Percentiles rank a stretch among this genome's conserved stretches.
phyloP scores from a whole-genome alignment of 2,329 filamentous ascomycete species.

The Penicillium sp. region DNA sequence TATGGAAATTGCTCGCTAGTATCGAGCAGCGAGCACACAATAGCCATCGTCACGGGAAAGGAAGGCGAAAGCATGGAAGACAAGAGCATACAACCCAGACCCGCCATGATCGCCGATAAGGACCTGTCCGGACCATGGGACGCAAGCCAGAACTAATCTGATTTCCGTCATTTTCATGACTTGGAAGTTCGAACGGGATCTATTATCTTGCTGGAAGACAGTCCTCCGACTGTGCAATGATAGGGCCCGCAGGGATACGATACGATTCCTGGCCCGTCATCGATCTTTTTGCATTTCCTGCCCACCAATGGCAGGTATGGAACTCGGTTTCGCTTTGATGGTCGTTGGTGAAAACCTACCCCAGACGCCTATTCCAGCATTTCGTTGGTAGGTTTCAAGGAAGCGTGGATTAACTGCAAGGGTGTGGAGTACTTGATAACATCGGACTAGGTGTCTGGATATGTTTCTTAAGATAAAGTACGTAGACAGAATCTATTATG shows the following conservation, averaged over 20 bases:
- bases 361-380: not conserved
- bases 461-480: no score
- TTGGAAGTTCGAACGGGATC: not conserved
- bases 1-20: not conserved
- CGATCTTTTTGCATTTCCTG: not conserved
- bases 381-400: not conserved
- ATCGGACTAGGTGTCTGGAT: no score
- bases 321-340: not conserved
- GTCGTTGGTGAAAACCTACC: not conserved
- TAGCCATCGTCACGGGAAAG: not conserved
- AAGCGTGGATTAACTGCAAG: not conserved
- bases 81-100: not conserved
- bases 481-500: no score
- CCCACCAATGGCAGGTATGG: conserved; percentile 1
- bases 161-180: not conserved
- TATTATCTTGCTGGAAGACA: conserved; percentile 5
- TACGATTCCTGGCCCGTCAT: not conserved
- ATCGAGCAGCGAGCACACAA: not conserved
- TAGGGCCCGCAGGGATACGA: not conserved
- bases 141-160: not conserved
- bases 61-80: not conserved
- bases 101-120: not conserved
- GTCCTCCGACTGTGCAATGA: conserved; percentile 5
- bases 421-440: not conserved
- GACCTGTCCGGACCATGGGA: not conserved